These are phyloP conservation scores for Noccaea caerulescens DNA, from an alignment of 345 rosid genomes.

Conservation along the genomic window DNA sequence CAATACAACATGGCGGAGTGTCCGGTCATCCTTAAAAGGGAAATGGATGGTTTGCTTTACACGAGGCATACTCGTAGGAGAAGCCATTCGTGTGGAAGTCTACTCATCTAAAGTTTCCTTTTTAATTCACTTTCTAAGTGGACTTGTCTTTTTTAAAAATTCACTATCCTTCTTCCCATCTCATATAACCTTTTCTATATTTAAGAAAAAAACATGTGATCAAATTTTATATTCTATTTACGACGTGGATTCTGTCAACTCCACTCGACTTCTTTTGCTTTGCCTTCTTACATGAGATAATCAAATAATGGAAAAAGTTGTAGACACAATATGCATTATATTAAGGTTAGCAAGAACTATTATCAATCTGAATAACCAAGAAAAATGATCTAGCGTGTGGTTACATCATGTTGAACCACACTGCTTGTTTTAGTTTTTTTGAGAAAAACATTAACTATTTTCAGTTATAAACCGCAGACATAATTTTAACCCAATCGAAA, in stretches of 20 bases:
- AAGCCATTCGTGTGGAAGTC: conserved; percentile 32
- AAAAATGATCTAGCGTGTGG: not conserved
- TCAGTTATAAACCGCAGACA: not conserved
- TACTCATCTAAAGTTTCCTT: conserved; percentile 25
- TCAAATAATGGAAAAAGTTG: not conserved
- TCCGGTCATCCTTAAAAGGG: conserved; percentile 3
- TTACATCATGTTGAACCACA: not conserved
- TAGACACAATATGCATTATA: not conserved
- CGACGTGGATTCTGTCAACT: conserved; percentile 8
- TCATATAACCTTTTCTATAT: conserved; percentile 9
- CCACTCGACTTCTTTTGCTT: not conserved
- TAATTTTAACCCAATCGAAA: not conserved
- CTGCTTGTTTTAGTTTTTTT: not conserved
- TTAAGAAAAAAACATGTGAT: not conserved
- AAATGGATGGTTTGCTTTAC: conserved; percentile 18
- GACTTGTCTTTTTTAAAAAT: conserved; percentile 1
- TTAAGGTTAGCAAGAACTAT: not conserved
- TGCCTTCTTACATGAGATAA: not conserved
- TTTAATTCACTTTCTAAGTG: conserved; percentile 28
- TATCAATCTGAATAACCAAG: not conserved
- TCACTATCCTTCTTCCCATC: not conserved
- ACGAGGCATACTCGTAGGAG: not conserved
- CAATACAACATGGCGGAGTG: conserved; percentile 1
- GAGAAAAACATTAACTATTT: not conserved
- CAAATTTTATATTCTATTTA: not conserved